These are phyloP conservation scores for Tetradesmus obliquus DNA, from an alignment of 139 green algal genomes.

Conservation along the genomic window DNA sequence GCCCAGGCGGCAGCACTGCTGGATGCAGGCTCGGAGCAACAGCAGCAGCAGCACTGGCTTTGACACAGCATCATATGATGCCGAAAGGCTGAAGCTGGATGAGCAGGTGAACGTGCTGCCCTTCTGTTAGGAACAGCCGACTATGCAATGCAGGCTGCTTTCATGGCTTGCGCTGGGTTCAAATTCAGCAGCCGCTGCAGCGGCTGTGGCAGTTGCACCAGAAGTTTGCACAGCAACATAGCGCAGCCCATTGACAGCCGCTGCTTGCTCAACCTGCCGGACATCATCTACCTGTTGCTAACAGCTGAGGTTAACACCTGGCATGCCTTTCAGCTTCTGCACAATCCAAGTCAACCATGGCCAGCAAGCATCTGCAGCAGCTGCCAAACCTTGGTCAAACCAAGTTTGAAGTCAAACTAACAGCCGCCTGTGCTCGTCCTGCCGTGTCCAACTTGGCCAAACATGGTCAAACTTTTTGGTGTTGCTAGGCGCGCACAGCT, in stretches of 20 bases:
- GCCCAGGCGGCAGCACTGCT: not conserved
- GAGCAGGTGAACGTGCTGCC: conserved; percentile 44
- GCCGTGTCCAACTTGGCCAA: not conserved
- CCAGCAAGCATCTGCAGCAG: not conserved
- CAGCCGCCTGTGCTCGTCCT: too few species aligned
- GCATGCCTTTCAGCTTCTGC: not conserved
- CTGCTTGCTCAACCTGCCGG: too few species aligned
- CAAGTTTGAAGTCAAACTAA: too few species aligned
- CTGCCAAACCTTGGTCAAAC: not conserved
- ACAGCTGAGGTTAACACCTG: not conserved
- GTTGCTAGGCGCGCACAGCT: conserved; percentile 28
- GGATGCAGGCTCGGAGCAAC: conserved; percentile 5
- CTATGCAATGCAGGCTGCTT: too few species aligned
- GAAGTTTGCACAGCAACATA: too few species aligned
- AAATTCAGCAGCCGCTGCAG: not conserved
- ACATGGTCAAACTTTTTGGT: not conserved
- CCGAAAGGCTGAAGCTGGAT: conserved; percentile 50
- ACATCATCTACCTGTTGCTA: too few species aligned
- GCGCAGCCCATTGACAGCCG: too few species aligned
- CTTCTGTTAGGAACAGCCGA: too few species aligned
- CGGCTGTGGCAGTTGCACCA: not conserved
- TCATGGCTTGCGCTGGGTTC: too few species aligned
- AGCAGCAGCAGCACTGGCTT: conserved; percentile 38
- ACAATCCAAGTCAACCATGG: not conserved
- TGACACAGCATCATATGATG: conserved; percentile 48